Percentiles rank a stretch among this genome's conserved stretches.
phyloP scores from a whole-genome alignment of 176 grass and related monocot species.

The Bothriochloa decipiens region DNA sequence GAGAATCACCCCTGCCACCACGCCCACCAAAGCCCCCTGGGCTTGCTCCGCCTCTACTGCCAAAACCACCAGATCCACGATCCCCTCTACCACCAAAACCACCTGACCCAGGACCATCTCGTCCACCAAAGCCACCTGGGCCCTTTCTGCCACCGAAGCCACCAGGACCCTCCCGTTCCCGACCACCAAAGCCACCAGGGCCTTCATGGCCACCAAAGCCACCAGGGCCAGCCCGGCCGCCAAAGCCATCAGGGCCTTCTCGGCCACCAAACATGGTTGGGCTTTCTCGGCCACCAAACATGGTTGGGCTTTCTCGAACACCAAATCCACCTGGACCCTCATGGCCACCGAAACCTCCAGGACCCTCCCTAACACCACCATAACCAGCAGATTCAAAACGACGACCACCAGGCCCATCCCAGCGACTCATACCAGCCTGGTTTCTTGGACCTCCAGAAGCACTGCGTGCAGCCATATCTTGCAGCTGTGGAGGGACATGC shows the following conservation, averaged over 20 bases:
- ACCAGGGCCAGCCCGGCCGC: conserved; percentile 43
- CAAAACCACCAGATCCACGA: conserved; percentile 65
- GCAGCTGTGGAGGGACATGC: conserved; percentile 81
- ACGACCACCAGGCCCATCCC: conserved; percentile 49
- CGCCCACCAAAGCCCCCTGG: conserved; percentile 62
- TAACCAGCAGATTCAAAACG: conserved; percentile 55
- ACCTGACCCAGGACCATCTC: conserved; percentile 38
- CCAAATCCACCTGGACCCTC: conserved; percentile 1
- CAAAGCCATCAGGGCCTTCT: conserved; percentile 45
- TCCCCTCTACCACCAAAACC: conserved; percentile 60
- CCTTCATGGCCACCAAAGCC: conserved; percentile 40
- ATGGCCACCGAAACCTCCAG: conserved; percentile 42
- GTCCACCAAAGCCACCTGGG: conserved; percentile 50
- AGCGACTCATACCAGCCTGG: conserved; percentile 63
- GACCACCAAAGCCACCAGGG: conserved; percentile 57
- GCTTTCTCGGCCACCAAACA: conserved; percentile 46
- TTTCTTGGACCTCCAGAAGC: conserved; percentile 48
- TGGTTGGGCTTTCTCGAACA: conserved; percentile 15
- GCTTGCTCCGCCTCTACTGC: conserved; percentile 54
- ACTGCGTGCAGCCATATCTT: conserved; percentile 72
- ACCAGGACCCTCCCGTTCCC: conserved; percentile 29
- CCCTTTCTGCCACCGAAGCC: conserved; percentile 63
- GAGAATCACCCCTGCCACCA: conserved; percentile 64
- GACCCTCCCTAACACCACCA: conserved; percentile 61
- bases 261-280: conserved; percentile 42